phyloP scores from a whole-genome alignment of 2,329 filamentous ascomycete species.

The Torrubiella hemipterigena region DNA sequence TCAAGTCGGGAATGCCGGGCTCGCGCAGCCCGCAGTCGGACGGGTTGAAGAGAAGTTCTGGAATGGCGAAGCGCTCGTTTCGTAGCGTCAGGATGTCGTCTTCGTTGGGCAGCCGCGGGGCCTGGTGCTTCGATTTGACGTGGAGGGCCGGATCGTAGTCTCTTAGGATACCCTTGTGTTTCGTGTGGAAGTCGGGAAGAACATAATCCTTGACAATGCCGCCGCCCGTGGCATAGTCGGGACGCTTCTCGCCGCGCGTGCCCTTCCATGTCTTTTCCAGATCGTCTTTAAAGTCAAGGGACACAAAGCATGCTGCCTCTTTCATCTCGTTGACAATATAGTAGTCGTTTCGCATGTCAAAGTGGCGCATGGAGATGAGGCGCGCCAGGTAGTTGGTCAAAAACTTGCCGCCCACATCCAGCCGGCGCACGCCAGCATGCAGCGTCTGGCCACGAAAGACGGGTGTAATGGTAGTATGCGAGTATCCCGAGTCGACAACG shows the following conservation, averaged over 20 bases:
- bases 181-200: conserved; percentile 63
- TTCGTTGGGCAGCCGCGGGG: conserved; percentile 39
- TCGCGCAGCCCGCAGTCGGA: conserved; percentile 76
- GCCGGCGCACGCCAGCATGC: conserved; percentile 67
- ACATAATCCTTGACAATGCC: conserved; percentile 82
- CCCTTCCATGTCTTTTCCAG: conserved; percentile 80
- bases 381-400: conserved; percentile 89
- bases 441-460: conserved; percentile 70
- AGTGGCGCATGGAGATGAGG: conserved; percentile 79
- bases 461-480: conserved; percentile 82
- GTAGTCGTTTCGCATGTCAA: conserved; percentile 89
- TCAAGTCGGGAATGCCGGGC: conserved; percentile 69
- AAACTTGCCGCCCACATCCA: conserved; percentile 87
- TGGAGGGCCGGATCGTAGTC: conserved; percentile 63
- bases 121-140: conserved; percentile 35
- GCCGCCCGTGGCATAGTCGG: conserved; percentile 33
- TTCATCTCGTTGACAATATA: conserved; percentile 96
- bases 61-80: conserved; percentile 84
- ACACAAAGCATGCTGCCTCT: conserved; percentile 76
- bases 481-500: conserved; percentile 84
- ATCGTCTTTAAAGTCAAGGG: conserved; percentile 61
- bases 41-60: conserved; percentile 81
- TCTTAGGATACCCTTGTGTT: conserved; percentile 54
- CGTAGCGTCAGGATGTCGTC: conserved; percentile 80
- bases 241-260: conserved; percentile 45